Conservation (phyloP, 345 rosid species). For the Eucalyptus sideroxylon region DNA sequence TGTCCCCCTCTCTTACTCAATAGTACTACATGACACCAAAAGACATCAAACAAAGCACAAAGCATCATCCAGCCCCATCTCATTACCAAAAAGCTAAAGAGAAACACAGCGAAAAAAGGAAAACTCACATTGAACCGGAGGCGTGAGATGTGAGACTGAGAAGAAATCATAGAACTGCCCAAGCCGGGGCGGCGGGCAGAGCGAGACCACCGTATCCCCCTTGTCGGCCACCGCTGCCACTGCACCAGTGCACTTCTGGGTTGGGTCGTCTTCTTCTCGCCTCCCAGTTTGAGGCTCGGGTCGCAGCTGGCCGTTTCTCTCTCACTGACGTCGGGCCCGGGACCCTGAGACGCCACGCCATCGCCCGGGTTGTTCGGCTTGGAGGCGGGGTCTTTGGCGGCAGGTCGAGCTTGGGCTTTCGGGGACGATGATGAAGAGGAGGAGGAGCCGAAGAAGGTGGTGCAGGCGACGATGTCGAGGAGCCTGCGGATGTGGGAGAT, state of each 20-base stretch:
- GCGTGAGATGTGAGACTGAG: slow-evolving; percentile 75
- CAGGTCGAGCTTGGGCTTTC: slow-evolving; percentile 28
- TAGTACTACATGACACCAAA: neutral
- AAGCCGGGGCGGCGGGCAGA: slow-evolving; percentile 80
- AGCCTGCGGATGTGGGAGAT: slow-evolving; percentile 74
- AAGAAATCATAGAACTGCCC: slow-evolving; percentile 88
- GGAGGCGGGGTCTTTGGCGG: slow-evolving; percentile 4
- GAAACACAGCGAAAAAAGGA: neutral
- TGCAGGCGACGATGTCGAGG: slow-evolving; percentile 86
- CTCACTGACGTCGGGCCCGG: neutral
- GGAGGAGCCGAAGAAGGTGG: slow-evolving; percentile 54
- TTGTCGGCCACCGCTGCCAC: slow-evolving; percentile 10
- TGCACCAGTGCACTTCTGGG: slow-evolving; percentile 3
- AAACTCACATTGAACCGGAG: slow-evolving; percentile 72
- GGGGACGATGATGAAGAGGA: slow-evolving; percentile 28
- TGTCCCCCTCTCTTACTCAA: neutral
- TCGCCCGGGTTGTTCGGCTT: neutral
- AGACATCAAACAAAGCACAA: neutral
- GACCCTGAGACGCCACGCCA: neutral
- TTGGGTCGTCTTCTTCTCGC: neutral
- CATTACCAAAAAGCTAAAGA: neutral
- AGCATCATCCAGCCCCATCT: neutral
- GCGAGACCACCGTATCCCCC: slow-evolving; percentile 37
- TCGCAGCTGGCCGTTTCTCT: neutral
- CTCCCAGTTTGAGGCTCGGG: slow-evolving; percentile 12